These are phyloP conservation scores for Solanum commersonii DNA, from an alignment of 257 asterid genomes.

Conservation along the genomic window DNA sequence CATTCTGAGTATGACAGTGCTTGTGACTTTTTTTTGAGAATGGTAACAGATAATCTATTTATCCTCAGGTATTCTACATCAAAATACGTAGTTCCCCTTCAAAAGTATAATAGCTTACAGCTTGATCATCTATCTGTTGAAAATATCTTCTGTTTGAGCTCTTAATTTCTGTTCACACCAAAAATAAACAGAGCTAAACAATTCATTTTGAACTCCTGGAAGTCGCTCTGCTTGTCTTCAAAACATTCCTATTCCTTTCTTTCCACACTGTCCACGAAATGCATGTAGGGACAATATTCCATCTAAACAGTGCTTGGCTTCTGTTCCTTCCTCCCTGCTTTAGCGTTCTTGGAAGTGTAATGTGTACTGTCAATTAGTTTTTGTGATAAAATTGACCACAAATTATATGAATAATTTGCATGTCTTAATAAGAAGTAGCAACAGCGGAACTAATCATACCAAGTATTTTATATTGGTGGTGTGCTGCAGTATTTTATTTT, in stretches of 20 bases:
- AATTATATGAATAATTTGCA: background rate
- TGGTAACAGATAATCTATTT: background rate
- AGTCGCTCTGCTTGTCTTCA: too few species aligned
- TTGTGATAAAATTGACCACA: background rate
- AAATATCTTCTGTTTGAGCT: background rate
- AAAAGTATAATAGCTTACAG: background rate
- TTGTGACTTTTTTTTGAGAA: background rate
- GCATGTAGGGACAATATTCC: background rate
- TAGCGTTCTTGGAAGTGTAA: background rate
- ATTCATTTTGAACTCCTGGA: too few species aligned
- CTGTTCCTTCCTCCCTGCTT: background rate
- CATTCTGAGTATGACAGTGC: background rate
- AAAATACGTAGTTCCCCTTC: background rate
- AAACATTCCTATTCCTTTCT: too few species aligned
- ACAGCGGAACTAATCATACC: background rate
- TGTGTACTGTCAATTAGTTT: background rate
- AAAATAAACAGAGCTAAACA: too few species aligned
- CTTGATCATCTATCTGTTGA: background rate
- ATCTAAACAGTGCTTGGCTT: background rate
- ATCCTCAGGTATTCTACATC: too few species aligned
- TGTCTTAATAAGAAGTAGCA: background rate
- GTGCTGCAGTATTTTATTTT: background rate
- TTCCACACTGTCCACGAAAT: too few species aligned
- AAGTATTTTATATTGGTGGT: background rate
- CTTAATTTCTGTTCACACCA: background rate